Base-by-base conservation (phyloP, 495 filamentous ascomycete species). In the Tetracladium setigerum region DNA sequence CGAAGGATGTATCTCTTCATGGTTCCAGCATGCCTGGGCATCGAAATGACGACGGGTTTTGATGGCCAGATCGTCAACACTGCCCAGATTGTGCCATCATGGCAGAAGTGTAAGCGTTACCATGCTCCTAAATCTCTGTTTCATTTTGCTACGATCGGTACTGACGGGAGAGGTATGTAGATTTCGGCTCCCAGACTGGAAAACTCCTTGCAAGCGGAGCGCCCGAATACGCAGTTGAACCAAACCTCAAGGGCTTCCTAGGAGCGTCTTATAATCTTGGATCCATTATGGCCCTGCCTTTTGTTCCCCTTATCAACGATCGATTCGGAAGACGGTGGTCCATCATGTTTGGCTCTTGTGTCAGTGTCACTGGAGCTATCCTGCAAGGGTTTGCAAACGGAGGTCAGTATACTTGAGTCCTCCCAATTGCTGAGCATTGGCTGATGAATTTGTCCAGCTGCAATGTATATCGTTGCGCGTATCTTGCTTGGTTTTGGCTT, bases 301-400 rank as follows among this genome's bases (percentile, higher is more conserved):
- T 82, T 45, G 70, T 81, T 19, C 74, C 77, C 2, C 58, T 63
- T 2, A 41, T 80, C 27, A 81, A 81, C 49, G 70, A 81, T 35
- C 47, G 35, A 5, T 36, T 68, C 41, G 72, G 79, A 15, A 67
- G 78, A 54, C 68, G 74, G 46, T 74, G 69, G 69, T 72, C 74
- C 5, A 82, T 83, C 42, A 66, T 81, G 44, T 67, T 74, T 17
- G 78, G 81, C 2, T 80, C 76, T n/a, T 46, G 66, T 24, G 62
- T 81, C 50, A 81, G 78, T 69, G 66, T 78, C n/a, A 50, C 78
- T 24, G 79, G 79, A 14, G 78, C 77, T 17, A 39, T 81, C 13
- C 48, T 76, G 5, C 72, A 74, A 44, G 66, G 63, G 8, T 66
- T 56, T 24, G 35, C 54, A 15, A 49, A 54, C 9, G 50, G 58